These are phyloP conservation scores for Gaeumannomyces tritici DNA, from an alignment of 2,329 filamentous ascomycete species.

Conservation along the genomic window DNA sequence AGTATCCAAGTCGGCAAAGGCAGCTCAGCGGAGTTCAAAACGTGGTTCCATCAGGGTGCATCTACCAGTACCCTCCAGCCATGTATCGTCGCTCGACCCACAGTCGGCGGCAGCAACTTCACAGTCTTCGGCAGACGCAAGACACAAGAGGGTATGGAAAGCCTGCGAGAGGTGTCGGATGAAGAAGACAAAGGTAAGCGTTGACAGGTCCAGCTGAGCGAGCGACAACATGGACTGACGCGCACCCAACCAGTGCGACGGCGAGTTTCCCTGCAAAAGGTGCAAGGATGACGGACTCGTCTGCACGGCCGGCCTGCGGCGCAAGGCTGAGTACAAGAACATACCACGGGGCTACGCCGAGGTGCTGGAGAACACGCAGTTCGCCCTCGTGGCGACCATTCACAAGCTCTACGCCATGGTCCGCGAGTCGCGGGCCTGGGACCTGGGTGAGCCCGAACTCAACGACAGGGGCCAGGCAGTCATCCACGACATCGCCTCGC, in stretches of 20 bases:
- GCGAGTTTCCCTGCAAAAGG: slow-evolving; percentile 56
- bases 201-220: too few relatives aligned
- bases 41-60: background rate
- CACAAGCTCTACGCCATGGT: slow-evolving; percentile 59
- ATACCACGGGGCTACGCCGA: slow-evolving; percentile 47
- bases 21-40: background rate
- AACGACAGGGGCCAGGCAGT: slow-evolving; percentile 54
- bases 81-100: background rate
- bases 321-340: slow-evolving; percentile 62
- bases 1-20: background rate
- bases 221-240: slow-evolving; percentile 3
- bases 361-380: slow-evolving; percentile 55
- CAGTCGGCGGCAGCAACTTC: background rate
- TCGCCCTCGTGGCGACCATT: slow-evolving; percentile 53
- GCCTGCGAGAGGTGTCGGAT: slow-evolving; percentile 57
- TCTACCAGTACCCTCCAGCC: background rate
- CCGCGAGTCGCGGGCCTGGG: slow-evolving; percentile 46
- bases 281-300: slow-evolving; percentile 57
- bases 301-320: slow-evolving; percentile 52
- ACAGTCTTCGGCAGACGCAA: slow-evolving; percentile 35
- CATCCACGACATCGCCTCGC: slow-evolving; percentile 56
- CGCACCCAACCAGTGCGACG: slow-evolving; percentile 40
- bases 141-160: slow-evolving; percentile 58
- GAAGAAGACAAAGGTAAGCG: slow-evolving; percentile 58
- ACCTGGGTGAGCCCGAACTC: slow-evolving; percentile 52